phyloP scores from a whole-genome alignment of 371 early-diverging fungal genomes.

The Zychaea mexicana region DNA sequence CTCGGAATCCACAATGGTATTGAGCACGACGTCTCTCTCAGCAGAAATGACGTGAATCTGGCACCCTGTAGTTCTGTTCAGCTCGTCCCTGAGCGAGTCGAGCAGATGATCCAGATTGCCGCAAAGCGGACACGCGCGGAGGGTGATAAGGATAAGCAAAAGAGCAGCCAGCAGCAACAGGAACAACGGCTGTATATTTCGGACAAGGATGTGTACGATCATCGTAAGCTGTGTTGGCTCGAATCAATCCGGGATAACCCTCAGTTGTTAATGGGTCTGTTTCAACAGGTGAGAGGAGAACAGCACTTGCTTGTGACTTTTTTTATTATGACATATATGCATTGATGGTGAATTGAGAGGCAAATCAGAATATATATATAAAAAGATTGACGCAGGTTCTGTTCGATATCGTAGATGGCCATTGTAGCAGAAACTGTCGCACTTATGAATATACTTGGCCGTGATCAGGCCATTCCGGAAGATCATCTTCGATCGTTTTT shows the following conservation, averaged over 20 bases:
- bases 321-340: too few species aligned
- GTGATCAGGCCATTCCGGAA: slow-evolving; percentile 18
- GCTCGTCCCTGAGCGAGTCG: slow-evolving; percentile 15
- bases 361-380: too few species aligned
- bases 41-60: slow-evolving; percentile 22
- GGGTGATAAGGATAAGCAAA: too few species aligned
- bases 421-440: background rate
- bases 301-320: too few species aligned
- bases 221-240: slow-evolving; percentile 24
- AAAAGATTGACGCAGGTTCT: too few species aligned
- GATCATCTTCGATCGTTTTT: slow-evolving; percentile 33
- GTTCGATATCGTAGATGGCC: too few species aligned
- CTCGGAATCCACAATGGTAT: slow-evolving; percentile 23
- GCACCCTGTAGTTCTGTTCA: slow-evolving; percentile 8
- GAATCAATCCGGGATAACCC: slow-evolving; percentile 27
- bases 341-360: too few species aligned
- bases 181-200: background rate
- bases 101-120: slow-evolving; percentile 11
- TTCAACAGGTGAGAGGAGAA: slow-evolving; percentile 24
- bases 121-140: slow-evolving; percentile 13
- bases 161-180: too few species aligned
- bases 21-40: slow-evolving; percentile 45
- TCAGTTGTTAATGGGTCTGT: slow-evolving; percentile 14
- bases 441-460: slow-evolving; percentile 31
- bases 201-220: background rate